Evolutionary conservation across 225 moss, liverwort and hornwort species (phyloP), one percentile per base, ranked within the genome.

Genomic region (Neckera pumila): DNA sequence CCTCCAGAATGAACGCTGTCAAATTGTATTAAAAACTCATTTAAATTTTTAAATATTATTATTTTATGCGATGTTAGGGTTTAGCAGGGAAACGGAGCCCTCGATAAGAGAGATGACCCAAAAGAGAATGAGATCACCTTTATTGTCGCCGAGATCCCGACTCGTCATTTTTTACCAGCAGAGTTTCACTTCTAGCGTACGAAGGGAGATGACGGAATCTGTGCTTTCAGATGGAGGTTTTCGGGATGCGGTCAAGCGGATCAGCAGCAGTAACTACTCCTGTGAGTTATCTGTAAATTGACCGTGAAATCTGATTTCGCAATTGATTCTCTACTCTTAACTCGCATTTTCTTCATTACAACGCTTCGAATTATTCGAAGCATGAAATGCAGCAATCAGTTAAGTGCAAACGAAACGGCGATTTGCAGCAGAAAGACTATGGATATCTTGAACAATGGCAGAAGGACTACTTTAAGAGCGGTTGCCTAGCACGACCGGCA

Each of bases 61-160:
- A 87, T 82, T 81, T 40, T 67, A 76, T 19, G 69, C 47, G 56
- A 38, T 10, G 62, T 85, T 92, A 92, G 90, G 91, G 92, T 86
- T 76, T 61, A 22, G 20, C 87, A 85, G 71, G 81, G 65, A 61
- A 79, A 51, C 42, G 64, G 62, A 77, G 66, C 43, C 71, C 63
- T 72, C 36, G 85, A 31, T 36, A 79, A 82, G 78, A 82, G 87
- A 62, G 42, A 62, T 71, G 79, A 85, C 77, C 72, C 77, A 42
- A 70, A 73, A 57, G 82, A 78, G n/a, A 87, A 45, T 43, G 70
- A 57, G 71, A 28, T 66, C 88, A 73, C 85, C 72, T 79, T 65
- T 60, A 59, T 82, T 86, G 63, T 85, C 77, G 85, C 89, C 81
- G 87, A 85, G 85, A 78, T 82, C 64, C 60, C 59, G 79, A 88